Percentiles rank a stretch among this genome's conserved stretches.
Conservation (phyloP, 202 grass and related monocot genomes). For the Schoenoplectus triqueter region DNA sequence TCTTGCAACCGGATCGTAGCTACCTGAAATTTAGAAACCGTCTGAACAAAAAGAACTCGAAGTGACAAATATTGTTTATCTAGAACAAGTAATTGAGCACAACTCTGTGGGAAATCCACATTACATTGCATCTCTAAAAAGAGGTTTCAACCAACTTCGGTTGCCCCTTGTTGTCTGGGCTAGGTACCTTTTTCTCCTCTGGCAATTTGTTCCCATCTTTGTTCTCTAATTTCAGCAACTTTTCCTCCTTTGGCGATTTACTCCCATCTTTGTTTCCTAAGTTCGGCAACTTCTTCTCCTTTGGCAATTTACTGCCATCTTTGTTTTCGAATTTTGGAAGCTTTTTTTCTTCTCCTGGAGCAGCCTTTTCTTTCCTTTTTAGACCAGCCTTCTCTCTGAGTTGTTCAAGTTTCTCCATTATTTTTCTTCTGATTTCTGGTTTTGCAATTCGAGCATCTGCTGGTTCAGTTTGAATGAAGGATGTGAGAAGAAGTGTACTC, state of each 20-base stretch:
- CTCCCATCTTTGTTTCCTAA: constrained; percentile 26
- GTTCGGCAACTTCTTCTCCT: constrained; percentile 36
- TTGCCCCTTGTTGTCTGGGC: constrained; percentile 27
- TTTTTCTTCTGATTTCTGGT: constrained; percentile 69
- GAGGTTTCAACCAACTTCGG: background rate
- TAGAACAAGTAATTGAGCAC: background rate
- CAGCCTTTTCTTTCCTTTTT: constrained; percentile 39
- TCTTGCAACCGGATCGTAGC: background rate
- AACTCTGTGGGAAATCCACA: constrained; percentile 1
- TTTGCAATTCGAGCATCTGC: constrained; percentile 52
- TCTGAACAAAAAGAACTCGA: background rate
- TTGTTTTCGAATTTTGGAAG: constrained; percentile 25
- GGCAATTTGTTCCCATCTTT: constrained; percentile 7
- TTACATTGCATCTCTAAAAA: background rate
- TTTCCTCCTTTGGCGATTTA: constrained; percentile 38
- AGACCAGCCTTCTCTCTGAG: constrained; percentile 60
- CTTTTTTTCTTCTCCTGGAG: background rate
- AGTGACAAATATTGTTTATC: background rate
- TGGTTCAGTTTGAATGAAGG: constrained; percentile 33
- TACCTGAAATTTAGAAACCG: background rate
- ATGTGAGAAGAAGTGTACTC: constrained; percentile 42
- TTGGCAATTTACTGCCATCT: background rate
- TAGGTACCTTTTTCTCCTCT: constrained; percentile 27
- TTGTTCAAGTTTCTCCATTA: constrained; percentile 67
- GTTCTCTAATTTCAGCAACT: constrained; percentile 17